Conservation (phyloP, 1,284 basidiomycete species). For the Gomphus sp. region DNA sequence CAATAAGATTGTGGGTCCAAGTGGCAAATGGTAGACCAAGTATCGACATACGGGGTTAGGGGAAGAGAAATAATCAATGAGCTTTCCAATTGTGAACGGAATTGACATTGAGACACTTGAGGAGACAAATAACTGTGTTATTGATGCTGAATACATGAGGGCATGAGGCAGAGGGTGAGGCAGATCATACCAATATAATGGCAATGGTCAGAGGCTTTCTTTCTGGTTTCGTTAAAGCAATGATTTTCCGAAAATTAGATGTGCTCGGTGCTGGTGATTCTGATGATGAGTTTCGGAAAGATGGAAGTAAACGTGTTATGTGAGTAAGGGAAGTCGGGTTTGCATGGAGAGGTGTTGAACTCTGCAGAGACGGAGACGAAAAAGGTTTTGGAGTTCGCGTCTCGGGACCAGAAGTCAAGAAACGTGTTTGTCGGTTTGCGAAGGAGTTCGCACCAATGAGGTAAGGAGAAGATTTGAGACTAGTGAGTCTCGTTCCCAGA, state of each 20-base stretch:
- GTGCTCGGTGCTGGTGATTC: slow-evolving; percentile 24
- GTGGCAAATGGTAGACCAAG: neutral
- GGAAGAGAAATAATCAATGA: slow-evolving; percentile 87
- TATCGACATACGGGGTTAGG: slow-evolving; percentile 48
- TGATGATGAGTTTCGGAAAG: slow-evolving; percentile 20
- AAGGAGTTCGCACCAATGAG: neutral
- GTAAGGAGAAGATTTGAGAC: neutral
- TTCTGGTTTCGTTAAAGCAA: slow-evolving; percentile 73
- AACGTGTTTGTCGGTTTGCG: neutral
- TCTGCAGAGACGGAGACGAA: neutral
- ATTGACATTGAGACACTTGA: slow-evolving; percentile 84
- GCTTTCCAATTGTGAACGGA: slow-evolving; percentile 82
- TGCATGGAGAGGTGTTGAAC: neutral
- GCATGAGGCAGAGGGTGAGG: neutral
- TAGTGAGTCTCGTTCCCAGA: neutral
- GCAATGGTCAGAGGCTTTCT: slow-evolving; percentile 63
- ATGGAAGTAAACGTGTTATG: slow-evolving; percentile 23
- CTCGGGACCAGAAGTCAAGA: neutral
- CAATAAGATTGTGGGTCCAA: slow-evolving; percentile 8
- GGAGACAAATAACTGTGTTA: slow-evolving; percentile 46
- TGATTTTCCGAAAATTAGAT: slow-evolving; percentile 66
- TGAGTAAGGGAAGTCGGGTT: slow-evolving; percentile 27
- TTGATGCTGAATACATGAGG: neutral
- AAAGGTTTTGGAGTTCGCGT: neutral
- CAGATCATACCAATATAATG: slow-evolving; percentile 35